Base-by-base conservation (phyloP, 768 basidiomycete species). In the Trametes cinnabarina region DNA sequence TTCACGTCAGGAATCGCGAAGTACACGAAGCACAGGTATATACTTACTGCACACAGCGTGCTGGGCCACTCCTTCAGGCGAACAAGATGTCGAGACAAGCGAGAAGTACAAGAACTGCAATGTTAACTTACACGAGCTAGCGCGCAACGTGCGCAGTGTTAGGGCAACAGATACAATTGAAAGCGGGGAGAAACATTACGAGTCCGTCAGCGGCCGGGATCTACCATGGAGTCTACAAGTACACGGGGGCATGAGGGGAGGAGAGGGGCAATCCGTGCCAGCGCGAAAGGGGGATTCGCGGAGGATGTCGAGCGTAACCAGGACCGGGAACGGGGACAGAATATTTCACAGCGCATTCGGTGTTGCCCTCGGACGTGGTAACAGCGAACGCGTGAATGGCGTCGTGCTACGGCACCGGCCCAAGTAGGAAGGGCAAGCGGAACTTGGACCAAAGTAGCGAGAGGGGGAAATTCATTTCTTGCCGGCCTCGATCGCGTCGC, bases 401-500 rank as follows among this genome's bases (percentile, higher is more conserved):
- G 30, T 12, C 7, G 6, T 6, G 30, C 7, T 32, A 12, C 12
- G 30, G 30, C 30, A 12, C 12, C 30, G 30, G 30, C 12, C 15
- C 25, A 19, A 28, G 23, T 22, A 23, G 30, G 32, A 20, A 2
- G 19, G 34, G 32, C 2, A 35, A 20, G 30, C 19, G 25, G 8
- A 14, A n/a, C n/a, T n/a, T n/a, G n/a, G n/a, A n/a, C n/a, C n/a
- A 5, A 9, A 15, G 39, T 2, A 28, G 46, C 39, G 44, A 30
- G 49, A n/a, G 34, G 17, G 42, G 8, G 40, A 15, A 8, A 19
- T 37, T 23, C 55, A 90, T 75, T 92, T 92, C 80, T 91, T 94
- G 55, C 83, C 85, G 22, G 85, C 82, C 65, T 92, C 90, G 43
- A 91, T 85, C 17, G 88, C 90, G 63, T 94, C 93, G 32, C 90